Conservation (phyloP, 345 rosid species). For the Lumnitzera littorea region DNA sequence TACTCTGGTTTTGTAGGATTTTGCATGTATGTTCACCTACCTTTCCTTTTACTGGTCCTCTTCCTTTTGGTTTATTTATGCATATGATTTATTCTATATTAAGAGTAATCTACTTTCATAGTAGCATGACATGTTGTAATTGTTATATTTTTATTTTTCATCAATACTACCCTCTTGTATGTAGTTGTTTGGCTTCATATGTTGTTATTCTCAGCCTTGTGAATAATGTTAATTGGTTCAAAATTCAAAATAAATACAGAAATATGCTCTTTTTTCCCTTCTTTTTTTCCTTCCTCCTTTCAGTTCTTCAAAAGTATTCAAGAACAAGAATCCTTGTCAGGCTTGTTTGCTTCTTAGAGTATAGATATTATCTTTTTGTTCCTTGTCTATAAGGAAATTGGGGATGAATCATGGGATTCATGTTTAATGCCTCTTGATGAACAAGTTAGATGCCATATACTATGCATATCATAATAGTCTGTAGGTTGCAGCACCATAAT, state of each 20-base stretch:
- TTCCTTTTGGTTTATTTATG: not conserved
- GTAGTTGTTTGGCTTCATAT: too few relatives aligned
- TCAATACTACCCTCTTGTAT: not conserved
- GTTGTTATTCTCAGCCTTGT: too few relatives aligned
- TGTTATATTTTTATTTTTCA: too few relatives aligned
- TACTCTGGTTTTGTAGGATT: constrained; percentile 71
- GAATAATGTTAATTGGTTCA: too few relatives aligned
- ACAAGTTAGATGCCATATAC: constrained; percentile 32
- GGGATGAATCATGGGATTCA: constrained; percentile 73
- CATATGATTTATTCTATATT: too few relatives aligned
- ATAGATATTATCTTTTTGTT: constrained; percentile 6
- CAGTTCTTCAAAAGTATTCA: too few relatives aligned
- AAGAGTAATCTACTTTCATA: too few relatives aligned
- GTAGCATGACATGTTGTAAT: too few relatives aligned
- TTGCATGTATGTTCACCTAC: constrained; percentile 57
- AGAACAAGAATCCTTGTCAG: too few relatives aligned
- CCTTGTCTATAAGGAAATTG: constrained; percentile 60
- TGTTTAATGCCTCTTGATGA: constrained; percentile 82
- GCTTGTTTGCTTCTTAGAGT: not conserved
- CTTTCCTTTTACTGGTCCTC: constrained; percentile 1
- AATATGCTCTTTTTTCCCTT: too few relatives aligned
- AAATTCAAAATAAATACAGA: too few relatives aligned
- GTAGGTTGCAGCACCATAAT: not conserved
- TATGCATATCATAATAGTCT: not conserved
- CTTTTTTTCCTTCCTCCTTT: too few relatives aligned